Conservation (phyloP, 331 rosid genomes). For the Acacia pycnantha region DNA sequence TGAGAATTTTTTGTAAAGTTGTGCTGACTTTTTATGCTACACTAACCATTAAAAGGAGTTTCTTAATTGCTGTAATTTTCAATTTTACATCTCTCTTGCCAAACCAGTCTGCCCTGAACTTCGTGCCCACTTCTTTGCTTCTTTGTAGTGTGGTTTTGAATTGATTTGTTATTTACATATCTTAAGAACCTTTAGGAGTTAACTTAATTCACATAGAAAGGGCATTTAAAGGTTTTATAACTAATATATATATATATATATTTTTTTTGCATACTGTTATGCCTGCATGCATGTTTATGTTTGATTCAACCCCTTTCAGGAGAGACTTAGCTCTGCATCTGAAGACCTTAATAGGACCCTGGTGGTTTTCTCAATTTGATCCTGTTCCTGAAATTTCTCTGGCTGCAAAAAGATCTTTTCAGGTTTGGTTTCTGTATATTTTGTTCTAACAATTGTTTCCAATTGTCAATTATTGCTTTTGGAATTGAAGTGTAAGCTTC, state of each 20-base stretch:
- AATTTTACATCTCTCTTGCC: background rate
- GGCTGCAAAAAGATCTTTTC: slow-evolving; percentile 89
- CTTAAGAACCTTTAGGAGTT: slow-evolving; percentile 10
- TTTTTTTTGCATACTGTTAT: background rate
- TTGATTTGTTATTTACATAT: slow-evolving; percentile 12
- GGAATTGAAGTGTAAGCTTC: slow-evolving; percentile 9
- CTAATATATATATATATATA: too few species aligned
- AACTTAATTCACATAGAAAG: slow-evolving; percentile 12
- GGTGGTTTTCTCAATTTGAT: slow-evolving; percentile 99
- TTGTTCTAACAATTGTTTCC: slow-evolving; percentile 18
- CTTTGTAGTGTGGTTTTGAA: slow-evolving; percentile 13
- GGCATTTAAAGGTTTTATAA: background rate
- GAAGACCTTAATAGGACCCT: slow-evolving; percentile 97
- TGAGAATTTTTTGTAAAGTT: slow-evolving; percentile 9
- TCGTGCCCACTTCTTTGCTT: slow-evolving; percentile 9
- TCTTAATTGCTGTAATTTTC: background rate
- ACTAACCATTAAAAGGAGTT: background rate
- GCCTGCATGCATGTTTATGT: slow-evolving; percentile 14
- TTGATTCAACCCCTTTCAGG: slow-evolving; percentile 48
- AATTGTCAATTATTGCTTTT: slow-evolving; percentile 7
- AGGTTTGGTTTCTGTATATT: slow-evolving; percentile 55
- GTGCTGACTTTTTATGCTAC: slow-evolving; percentile 2
- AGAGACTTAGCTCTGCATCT: slow-evolving; percentile 91
- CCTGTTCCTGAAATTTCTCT: slow-evolving; percentile 86
- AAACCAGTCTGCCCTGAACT: slow-evolving; percentile 5